Evolutionary conservation across 2,329 filamentous ascomycete genomes (phyloP).

Genomic region (Penicillium brevicompactum): DNA sequence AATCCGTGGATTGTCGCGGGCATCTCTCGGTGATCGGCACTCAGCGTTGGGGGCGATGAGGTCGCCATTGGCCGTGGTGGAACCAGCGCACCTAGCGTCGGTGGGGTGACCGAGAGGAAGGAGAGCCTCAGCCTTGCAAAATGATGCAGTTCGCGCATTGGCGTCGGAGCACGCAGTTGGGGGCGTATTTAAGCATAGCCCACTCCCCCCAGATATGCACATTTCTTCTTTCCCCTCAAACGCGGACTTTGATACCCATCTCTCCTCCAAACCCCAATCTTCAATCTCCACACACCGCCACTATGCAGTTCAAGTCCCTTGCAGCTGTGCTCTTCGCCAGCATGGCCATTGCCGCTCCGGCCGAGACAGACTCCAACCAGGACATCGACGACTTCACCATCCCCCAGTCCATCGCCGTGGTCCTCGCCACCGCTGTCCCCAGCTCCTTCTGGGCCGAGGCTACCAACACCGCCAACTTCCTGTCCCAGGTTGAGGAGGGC

Average conservation of each 20-base stretch:
- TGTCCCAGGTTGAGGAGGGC: conserved; percentile 9
- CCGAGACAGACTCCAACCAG: neutral
- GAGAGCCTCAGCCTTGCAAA: conserved; percentile 8
- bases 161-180: neutral
- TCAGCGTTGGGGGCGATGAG: conserved; percentile 9
- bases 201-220: neutral
- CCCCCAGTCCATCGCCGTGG: conserved; percentile 8
- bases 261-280: neutral
- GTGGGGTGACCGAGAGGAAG: neutral
- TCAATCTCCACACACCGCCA: neutral
- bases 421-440: conserved; percentile 14
- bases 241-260: neutral
- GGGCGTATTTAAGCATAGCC: neutral
- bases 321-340: conserved; percentile 11
- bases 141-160: conserved; percentile 1
- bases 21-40: neutral
- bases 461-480: conserved; percentile 11
- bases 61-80: conserved; percentile 11
- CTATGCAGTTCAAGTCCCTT: conserved; percentile 18
- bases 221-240: neutral
- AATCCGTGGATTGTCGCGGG: neutral
- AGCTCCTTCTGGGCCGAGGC: conserved; percentile 9
- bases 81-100: conserved; percentile 1
- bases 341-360: conserved; percentile 8
- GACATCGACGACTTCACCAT: neutral